Conservation (phyloP, 495 filamentous ascomycete species). For the Talaromyces proteolyticus region DNA sequence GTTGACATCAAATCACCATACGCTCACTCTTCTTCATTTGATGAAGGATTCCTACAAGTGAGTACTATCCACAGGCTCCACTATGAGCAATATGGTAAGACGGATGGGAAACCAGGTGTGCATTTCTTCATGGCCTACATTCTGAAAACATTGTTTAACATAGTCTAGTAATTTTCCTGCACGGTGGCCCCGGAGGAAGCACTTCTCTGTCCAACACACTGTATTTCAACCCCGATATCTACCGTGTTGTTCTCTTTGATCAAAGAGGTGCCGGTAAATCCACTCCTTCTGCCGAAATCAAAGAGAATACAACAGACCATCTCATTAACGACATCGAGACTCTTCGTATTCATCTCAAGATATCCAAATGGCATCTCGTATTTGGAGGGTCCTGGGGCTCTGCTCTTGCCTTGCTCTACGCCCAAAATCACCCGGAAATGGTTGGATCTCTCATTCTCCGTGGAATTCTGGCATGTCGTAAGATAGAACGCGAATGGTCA, state of each 20-base stretch:
- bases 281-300: background rate
- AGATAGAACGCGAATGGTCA: background rate
- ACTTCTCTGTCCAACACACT: constrained; percentile 26
- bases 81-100: constrained; percentile 40
- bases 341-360: background rate
- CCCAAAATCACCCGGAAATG: background rate
- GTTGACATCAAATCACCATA: too few species aligned
- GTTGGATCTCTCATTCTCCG: background rate
- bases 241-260: background rate
- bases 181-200: constrained; percentile 37
- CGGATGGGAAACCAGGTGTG: constrained; percentile 27
- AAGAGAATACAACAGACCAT: background rate
- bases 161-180: too few species aligned
- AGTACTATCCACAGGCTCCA: constrained; percentile 29
- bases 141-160: too few species aligned
- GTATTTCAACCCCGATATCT: background rate
- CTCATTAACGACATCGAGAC: background rate
- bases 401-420: background rate
- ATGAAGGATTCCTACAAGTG: constrained; percentile 27
- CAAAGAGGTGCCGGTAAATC: background rate
- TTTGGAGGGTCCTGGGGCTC: background rate
- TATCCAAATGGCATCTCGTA: background rate
- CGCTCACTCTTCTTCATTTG: constrained; percentile 14
- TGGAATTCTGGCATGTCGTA: background rate
- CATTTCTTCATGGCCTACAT: too few species aligned